phyloP scores from a whole-genome alignment of 192 early-diverging fungal genomes.

The Thoreauomyces humboldtii region DNA sequence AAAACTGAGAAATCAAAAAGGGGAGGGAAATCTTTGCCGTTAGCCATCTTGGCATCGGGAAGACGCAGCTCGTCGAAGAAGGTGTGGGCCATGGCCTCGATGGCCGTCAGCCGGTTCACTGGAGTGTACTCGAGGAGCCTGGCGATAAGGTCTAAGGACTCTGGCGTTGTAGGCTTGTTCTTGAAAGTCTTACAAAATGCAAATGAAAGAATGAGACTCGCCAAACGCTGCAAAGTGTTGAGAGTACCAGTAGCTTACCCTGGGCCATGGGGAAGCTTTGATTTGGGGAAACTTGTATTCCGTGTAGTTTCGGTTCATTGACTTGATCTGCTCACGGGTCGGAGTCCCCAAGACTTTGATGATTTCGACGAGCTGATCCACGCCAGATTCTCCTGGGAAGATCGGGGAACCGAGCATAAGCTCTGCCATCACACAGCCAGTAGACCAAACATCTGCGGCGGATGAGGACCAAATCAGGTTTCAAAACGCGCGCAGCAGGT shows the following conservation, averaged over 20 bases:
- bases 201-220: background rate
- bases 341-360: slow-evolving; percentile 99
- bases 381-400: slow-evolving; percentile 93
- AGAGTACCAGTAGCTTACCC: slow-evolving; percentile 45
- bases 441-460: slow-evolving; percentile 88
- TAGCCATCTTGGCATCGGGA: slow-evolving; percentile 77
- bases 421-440: slow-evolving; percentile 97
- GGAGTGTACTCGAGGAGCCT: slow-evolving; percentile 92
- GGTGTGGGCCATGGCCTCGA: slow-evolving; percentile 88
- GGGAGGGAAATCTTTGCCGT: slow-evolving; percentile 78
- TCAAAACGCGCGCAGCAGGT: background rate
- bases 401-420: slow-evolving; percentile 90
- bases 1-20: slow-evolving; percentile 80
- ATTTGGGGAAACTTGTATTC: slow-evolving; percentile 99
- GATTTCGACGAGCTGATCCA: slow-evolving; percentile 98
- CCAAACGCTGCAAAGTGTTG: background rate
- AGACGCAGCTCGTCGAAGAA: slow-evolving; percentile 97
- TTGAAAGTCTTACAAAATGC: slow-evolving; percentile 62
- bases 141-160: slow-evolving; percentile 84
- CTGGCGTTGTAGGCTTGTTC: slow-evolving; percentile 71
- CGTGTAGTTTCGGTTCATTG: slow-evolving; percentile 98
- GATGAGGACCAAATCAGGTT: too few species aligned
- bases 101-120: slow-evolving; percentile 70
- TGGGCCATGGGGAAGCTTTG: slow-evolving; percentile 85
- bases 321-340: slow-evolving; percentile 90